Evolutionary conservation across 495 filamentous ascomycete species (phyloP).

Genomic region (Tuber brumale): DNA sequence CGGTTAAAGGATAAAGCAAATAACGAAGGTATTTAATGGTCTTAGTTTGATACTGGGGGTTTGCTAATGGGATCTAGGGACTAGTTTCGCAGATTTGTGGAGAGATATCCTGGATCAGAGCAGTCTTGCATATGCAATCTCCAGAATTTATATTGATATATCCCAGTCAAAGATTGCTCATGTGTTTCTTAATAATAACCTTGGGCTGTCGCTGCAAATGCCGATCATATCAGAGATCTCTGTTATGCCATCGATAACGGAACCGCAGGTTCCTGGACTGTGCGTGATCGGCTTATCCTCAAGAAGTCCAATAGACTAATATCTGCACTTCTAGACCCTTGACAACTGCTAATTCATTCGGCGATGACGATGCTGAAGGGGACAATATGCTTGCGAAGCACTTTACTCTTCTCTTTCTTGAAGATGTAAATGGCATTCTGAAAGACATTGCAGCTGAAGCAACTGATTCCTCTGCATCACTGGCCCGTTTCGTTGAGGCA

Average conservation of each 20-base stretch:
- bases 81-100: constrained; percentile 48
- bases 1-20: constrained; percentile 68
- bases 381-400: constrained; percentile 66
- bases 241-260: constrained; percentile 61
- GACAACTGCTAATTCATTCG: constrained; percentile 73
- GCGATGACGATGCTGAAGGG: constrained; percentile 51
- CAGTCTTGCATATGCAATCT: constrained; percentile 75
- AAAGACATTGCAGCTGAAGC: constrained; percentile 73
- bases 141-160: constrained; percentile 70
- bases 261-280: constrained; percentile 61
- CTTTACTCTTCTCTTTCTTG: constrained; percentile 76
- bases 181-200: constrained; percentile 53
- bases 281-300: constrained; percentile 46
- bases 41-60: neutral
- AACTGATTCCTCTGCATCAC: constrained; percentile 60
- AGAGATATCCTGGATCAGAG: constrained; percentile 64
- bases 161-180: constrained; percentile 77
- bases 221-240: constrained; percentile 70
- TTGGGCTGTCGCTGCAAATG: constrained; percentile 77
- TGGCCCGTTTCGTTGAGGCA: constrained; percentile 76
- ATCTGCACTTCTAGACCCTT: constrained; percentile 42
- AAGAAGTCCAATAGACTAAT: neutral
- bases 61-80: constrained; percentile 10
- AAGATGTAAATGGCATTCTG: constrained; percentile 74
- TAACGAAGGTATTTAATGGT: constrained; percentile 57